Evolutionary conservation across 495 filamentous ascomycete genomes (phyloP), one percentile per base, ranked within the genome.

Genomic region (Ramalina peruviana): DNA sequence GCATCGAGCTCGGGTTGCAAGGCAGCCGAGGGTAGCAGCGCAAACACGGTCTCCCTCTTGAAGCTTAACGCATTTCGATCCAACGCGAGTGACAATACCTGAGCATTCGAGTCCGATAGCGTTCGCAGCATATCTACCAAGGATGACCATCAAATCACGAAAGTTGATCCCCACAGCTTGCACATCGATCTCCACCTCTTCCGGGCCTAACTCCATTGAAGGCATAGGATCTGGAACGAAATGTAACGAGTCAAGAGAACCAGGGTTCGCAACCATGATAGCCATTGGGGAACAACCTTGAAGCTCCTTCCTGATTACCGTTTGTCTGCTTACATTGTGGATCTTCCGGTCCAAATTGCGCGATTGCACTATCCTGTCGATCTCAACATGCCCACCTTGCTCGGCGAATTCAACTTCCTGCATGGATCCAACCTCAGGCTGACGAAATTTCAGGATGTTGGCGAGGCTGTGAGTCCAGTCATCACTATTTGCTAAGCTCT

Each of bases 1-100:
- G 17, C 11, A 12, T 30, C 43, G 33, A 25, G 19, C 20, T 12
- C 16, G 36, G 33, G 9, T 52, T 17, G 49, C 26, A 46, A 48
- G 43, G 21, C 17, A n/a, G n/a, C 69, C 67, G 21, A 62, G 50
- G 0, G 63, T 62, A 30, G 69, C 60, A 1, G 59, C 59, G 17
- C 70, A 67, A 30, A 83, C 74, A 13, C 73, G 70, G 53, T 79
- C 73, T 21, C 77, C 78, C 23, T 70, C 58, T 40, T 70, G 60
- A 43, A 80, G 56, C 17, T 65, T 58, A n/a, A n/a, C 21, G 16
- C 21, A 20, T 15, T 54, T 63, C 20, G 76, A 69, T 12, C 79
- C 79, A 13, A 79, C 50, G 3, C 66, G 61, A 9, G 64, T 70
- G 17, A 83, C 63, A 15, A 79, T 41, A 40, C 79, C 80, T 16